These are phyloP conservation scores for sunflower (Helianthus annuus) DNA, from an alignment of 129 eudicot species.

Conservation along the genomic window DNA sequence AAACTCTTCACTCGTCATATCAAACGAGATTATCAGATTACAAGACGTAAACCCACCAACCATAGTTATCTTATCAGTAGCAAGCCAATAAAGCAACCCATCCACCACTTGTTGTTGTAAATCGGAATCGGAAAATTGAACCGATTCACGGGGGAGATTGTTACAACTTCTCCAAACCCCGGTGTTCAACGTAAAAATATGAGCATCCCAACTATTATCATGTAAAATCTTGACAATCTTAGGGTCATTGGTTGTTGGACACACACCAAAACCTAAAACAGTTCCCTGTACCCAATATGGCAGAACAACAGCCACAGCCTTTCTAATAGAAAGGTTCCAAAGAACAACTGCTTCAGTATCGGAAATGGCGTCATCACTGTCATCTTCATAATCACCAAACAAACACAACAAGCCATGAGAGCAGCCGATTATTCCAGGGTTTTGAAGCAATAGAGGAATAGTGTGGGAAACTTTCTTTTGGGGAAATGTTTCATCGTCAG, in stretches of 20 bases:
- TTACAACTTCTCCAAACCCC: background rate
- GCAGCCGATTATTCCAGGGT: too few relatives aligned
- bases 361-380: background rate
- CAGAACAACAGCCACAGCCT: too few relatives aligned
- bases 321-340: too few relatives aligned
- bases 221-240: too few relatives aligned
- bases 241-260: background rate
- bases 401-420: too few relatives aligned
- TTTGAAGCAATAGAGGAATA: background rate
- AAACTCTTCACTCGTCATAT: too few relatives aligned
- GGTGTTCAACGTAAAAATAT: background rate
- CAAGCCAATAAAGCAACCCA: background rate
- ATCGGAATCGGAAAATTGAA: too few relatives aligned
- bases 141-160: background rate
- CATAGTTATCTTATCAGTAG: background rate
- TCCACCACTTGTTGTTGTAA: too few relatives aligned
- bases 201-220: too few relatives aligned
- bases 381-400: background rate
- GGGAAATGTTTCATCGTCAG: slow-evolving; percentile 10
- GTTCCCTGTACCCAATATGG: background rate
- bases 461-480: background rate
- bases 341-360: too few relatives aligned
- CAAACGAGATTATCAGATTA: too few relatives aligned
- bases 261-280: slow-evolving; percentile 10
- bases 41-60: background rate